Percentiles rank a stretch among this genome's conserved stretches.
phyloP scores from a whole-genome alignment of 345 rosid genomes.

The Citropsis articulata region DNA sequence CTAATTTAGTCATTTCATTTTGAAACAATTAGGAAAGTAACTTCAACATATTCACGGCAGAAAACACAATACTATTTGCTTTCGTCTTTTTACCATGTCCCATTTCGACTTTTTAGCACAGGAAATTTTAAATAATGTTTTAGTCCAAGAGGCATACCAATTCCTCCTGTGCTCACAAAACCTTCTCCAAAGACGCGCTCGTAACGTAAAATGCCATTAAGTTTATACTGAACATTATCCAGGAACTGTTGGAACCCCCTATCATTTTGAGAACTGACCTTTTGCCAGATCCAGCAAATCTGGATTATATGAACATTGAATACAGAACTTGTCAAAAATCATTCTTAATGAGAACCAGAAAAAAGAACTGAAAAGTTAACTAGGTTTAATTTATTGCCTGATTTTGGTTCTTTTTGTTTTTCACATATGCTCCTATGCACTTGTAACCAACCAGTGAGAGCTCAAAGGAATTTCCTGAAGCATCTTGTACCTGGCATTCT shows the following conservation, averaged over 20 bases:
- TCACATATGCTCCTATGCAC: conserved; percentile 96
- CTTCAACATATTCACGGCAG: neutral
- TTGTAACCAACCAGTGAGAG: conserved; percentile 83
- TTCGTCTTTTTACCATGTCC: neutral
- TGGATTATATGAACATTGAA: conserved; percentile 32
- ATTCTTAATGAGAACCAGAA: conserved; percentile 9
- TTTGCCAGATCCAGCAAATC: conserved; percentile 98
- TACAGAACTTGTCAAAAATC: conserved; percentile 14
- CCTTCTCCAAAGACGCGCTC: conserved; percentile 95
- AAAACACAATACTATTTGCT: neutral
- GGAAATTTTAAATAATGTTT: neutral
- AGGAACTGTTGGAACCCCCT: conserved; percentile 93
- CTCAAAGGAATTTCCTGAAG: conserved; percentile 62
- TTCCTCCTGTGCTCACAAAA: conserved; percentile 94
- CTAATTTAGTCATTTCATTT: neutral
- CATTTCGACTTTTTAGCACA: neutral
- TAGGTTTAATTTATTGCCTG: conserved; percentile 47
- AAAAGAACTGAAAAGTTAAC: conserved; percentile 7
- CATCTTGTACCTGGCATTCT: conserved; percentile 59
- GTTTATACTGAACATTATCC: conserved; percentile 91
- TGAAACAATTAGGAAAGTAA: neutral
- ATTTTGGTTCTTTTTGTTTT: conserved; percentile 90
- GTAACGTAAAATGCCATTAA: conserved; percentile 77
- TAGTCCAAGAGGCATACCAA: conserved; percentile 46
- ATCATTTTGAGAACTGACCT: conserved; percentile 69